Base-by-base conservation (phyloP, 2,329 filamentous ascomycete species). In the Calonectria montana region DNA sequence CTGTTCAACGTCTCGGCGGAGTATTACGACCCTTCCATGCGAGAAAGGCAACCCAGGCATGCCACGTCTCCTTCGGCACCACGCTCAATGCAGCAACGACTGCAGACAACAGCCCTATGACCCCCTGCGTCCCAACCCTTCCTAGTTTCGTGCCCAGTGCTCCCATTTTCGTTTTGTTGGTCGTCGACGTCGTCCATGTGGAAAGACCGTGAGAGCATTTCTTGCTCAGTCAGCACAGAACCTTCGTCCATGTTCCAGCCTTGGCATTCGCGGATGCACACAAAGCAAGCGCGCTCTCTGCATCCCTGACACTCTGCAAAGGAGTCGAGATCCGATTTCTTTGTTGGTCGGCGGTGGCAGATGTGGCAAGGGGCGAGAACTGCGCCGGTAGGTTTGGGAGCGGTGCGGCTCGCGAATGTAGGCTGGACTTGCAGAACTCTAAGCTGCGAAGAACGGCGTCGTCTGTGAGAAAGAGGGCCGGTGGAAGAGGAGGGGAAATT, bases 231-330 rank as follows among this genome's bases (percentile, higher is more conserved):
- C 4, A 81, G 74, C 9, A 77, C 35, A 61, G 73, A 72, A 29
- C 63, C 76, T 10, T 78, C 75, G 25, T 79, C 71, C 21, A 68
- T 65, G 35, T 78, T 74, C 85, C 87, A 88, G 2, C 89, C 89
- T 15, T 88, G 83, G 76, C 92, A 94, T 75, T 90, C 85, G 29
- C 92, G 84, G 53, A 93, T 88, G 80, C 92, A 94, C n/a, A 94
- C 86, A 78, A 89, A 94, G 80, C 92, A 94, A 0, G 92, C 90
- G 48, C 91, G 86, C 73, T 88, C 84, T 12, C 87, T 85, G 78
- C 92, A 94, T 16, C 89, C 87, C 75, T 89, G 84, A 80, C 92
- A 94, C 76, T 91, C 86, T 57, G 91, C 88, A 78, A 91, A 94
- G 12, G 89, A 90, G 80, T 93, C 91, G 39, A 94, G 86, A 69